Base-by-base conservation (phyloP, 306 rosid genomes). In the Neltuma alba region DNA sequence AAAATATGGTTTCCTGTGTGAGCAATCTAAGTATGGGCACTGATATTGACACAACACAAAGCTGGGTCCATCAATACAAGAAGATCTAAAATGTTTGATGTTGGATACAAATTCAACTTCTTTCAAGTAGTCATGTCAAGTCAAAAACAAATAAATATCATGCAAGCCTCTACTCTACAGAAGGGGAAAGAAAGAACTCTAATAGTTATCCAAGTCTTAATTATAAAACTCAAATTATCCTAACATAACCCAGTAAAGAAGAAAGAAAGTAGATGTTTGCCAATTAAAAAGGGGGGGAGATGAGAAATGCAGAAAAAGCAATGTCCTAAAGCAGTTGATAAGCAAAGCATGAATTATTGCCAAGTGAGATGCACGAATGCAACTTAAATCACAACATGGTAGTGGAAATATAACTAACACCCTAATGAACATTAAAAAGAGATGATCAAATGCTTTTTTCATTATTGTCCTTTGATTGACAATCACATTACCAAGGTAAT, bases 391-490 rank as follows among this genome's bases (percentile, higher is more conserved):
- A 58, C 47, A 70, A 40, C 16, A 40, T 61, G 66, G 40, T 28
- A 76, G 74, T 82, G 81, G 76, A 70, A 75, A 76, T 27, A 34
- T 57, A 79, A 37, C 15, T 7, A 16, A 65, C 77, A 78, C 47
- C 36, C 72, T 15, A 75, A 80, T 74, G 74, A 62, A 68, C 77
- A 61, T 50, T 31, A 15, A 52, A 44, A 78, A 45, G 79, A 52
- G 72, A 74, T 34, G 44, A 55, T 54, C 73, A 72, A 42, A 38
- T 37, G 23, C 40, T 80, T 62, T 25, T 76, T 54, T 33, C 66
- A 58, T 67, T 14, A 5, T 42, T 76, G 82, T 58, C 69, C 76
- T 71, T 65, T 65, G 68, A 57, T 71, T 77, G 77, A 84, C 47
- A 66, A 58, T 57, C 77, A 72, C 68, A 76, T 50, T 65, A 28